Evolutionary conservation across 129 eudicot genomes (phyloP), one percentile per base, ranked within the genome.

Genomic region (Chrysanthemum seticuspe): DNA sequence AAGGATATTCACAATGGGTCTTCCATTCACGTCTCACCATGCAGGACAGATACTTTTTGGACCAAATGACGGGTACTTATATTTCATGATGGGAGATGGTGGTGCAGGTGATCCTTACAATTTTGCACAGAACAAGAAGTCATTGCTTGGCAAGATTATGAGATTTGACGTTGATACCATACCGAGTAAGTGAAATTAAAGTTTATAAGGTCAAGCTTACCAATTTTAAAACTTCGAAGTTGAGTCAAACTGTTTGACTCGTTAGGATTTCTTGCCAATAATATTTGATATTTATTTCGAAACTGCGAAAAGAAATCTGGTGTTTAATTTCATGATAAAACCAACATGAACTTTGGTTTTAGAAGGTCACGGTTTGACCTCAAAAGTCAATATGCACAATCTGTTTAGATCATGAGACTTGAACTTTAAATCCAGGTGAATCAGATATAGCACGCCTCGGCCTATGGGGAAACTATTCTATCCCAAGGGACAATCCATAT

Each of bases 41-140:
- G 96, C 71, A 11, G 96, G 98, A 27, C 98, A 92, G 65, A 89
- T 92, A 79, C 85, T 92, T 44, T 83, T 92, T 68, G 95, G 98
- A 70, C 91, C 96, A 3, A 19, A 70, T 27, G 98, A 92, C 51
- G 95, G 92, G 13, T 81, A 89, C 79, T 70, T 92, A 76, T 92
- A 92, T 74, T 87, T 89, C 56, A 89, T 85, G 95, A 87, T 89
- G 91, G 98, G 98, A 1, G 98, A 92, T 73, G 96, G 96, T 27
- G 76, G 86, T 34, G 62, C 36, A 2, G 96, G 87, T 0, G 98
- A 85, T 73, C 96, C 96, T 2, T 82, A 87, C 77, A 92, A 89
- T 82, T 89, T 92, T 64, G 76, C 98, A 10, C 98, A 92, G 74
- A 89, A 87, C 83, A 92, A 92, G 83, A 85, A 85, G 73, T 89